Conservation (phyloP, 306 rosid genomes). For the Rosa chinensis region DNA sequence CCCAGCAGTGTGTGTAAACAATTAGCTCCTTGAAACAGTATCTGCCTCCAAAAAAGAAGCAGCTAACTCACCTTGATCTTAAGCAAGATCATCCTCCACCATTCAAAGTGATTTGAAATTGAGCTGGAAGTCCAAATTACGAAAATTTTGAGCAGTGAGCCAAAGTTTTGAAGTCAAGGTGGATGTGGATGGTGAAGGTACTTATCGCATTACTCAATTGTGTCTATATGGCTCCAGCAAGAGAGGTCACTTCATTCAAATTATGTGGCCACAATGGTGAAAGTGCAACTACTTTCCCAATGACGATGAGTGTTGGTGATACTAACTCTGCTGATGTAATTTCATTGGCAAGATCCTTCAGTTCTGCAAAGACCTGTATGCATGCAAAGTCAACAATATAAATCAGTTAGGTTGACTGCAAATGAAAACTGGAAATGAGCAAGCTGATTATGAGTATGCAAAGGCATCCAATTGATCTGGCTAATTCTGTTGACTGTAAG, state of each 20-base stretch:
- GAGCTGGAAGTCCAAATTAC: not conserved
- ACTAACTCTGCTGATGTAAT: slow-evolving; percentile 53
- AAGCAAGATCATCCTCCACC: slow-evolving; percentile 1
- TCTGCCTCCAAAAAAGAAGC: not conserved
- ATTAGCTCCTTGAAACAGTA: not conserved
- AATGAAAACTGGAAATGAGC: not conserved
- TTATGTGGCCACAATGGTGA: slow-evolving; percentile 77
- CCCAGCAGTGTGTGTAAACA: not conserved
- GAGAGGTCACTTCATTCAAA: slow-evolving; percentile 44
- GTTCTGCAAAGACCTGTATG: slow-evolving; percentile 79
- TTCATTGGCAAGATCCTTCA: slow-evolving; percentile 70
- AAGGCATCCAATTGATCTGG: not conserved
- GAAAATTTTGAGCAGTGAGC: not conserved
- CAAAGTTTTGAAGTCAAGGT: not conserved
- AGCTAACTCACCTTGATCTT: not conserved
- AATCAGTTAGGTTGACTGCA: slow-evolving; percentile 20
- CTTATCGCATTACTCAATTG: not conserved
- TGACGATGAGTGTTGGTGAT: slow-evolving; percentile 82
- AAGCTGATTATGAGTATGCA: not conserved
- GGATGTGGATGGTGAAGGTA: not conserved
- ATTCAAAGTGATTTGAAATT: not conserved
- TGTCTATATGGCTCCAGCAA: slow-evolving; percentile 42
- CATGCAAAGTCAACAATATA: slow-evolving; percentile 12
- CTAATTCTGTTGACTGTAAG: not conserved
- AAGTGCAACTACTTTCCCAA: slow-evolving; percentile 88